Conservation (phyloP, 805 yeast genomes). For the Wickerhamiella alocasiicola region DNA sequence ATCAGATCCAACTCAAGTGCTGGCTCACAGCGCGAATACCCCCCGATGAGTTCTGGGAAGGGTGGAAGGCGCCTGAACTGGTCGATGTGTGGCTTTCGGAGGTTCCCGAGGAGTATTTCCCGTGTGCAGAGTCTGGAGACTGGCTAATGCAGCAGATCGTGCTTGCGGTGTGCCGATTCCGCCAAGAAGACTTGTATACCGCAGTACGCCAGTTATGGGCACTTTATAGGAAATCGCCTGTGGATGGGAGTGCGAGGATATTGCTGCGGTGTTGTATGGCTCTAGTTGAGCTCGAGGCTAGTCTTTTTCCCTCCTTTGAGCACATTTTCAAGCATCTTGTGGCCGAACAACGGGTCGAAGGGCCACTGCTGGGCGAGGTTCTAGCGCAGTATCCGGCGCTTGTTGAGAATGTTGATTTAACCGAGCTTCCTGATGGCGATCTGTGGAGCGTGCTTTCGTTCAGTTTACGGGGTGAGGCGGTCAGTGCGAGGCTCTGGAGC, state of each 20-base stretch:
- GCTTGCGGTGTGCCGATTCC: neutral
- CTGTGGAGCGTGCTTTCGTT: neutral
- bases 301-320: neutral
- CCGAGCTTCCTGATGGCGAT: neutral
- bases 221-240: neutral
- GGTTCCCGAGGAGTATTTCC: neutral
- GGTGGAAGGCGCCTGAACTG: neutral
- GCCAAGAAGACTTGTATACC: neutral
- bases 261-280: slow-evolving; percentile 4
- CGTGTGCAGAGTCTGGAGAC: neutral
- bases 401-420: neutral
- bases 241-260: neutral
- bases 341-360: neutral
- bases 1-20: neutral
- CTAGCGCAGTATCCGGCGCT: slow-evolving; percentile 4
- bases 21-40: neutral
- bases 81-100: neutral
- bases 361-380: neutral
- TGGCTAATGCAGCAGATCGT: slow-evolving; percentile 10
- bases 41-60: neutral
- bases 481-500: neutral
- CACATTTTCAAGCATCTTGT: neutral
- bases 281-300: neutral
- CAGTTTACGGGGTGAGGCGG: neutral
- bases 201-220: slow-evolving; percentile 1